Evolutionary conservation across 345 rosid genomes (phyloP).

Genomic region (Populus euphratica): DNA sequence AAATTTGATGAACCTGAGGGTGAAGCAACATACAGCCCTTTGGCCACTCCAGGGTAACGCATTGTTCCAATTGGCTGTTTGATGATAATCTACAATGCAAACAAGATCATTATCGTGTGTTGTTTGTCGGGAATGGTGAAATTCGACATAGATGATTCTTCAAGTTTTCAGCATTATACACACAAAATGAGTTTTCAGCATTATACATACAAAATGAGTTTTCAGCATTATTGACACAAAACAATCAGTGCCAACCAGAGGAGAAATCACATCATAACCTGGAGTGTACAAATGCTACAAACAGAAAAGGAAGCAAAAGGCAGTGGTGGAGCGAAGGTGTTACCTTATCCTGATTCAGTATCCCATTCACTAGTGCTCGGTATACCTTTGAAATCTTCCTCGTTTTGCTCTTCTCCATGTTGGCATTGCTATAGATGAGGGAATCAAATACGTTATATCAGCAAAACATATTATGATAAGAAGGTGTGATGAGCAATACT

Average conservation of each 20-base stretch:
- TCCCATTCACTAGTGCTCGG: constrained; percentile 67
- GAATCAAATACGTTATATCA: constrained; percentile 6
- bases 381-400: constrained; percentile 73
- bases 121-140: neutral
- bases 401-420: constrained; percentile 25
- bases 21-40: constrained; percentile 82
- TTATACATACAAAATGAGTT: neutral
- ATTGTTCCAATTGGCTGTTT: constrained; percentile 69
- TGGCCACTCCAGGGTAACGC: constrained; percentile 75
- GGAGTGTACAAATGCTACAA: neutral
- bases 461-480: neutral
- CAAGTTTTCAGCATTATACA: neutral
- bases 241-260: neutral
- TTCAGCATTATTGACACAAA: neutral
- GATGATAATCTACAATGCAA: constrained; percentile 50
- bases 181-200: neutral
- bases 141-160: neutral
- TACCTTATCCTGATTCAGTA: constrained; percentile 63
- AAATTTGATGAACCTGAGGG: constrained; percentile 46
- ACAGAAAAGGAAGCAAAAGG: neutral
- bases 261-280: neutral
- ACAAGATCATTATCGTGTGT: neutral
- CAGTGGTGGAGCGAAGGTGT: neutral
- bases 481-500: neutral
- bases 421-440: constrained; percentile 23